A percentile compares a stretch with the other conserved stretches of the same genome.
Evolutionary conservation across 106 monocot genomes (phyloP).

Genomic region (Apostasia shenzhenica): DNA sequence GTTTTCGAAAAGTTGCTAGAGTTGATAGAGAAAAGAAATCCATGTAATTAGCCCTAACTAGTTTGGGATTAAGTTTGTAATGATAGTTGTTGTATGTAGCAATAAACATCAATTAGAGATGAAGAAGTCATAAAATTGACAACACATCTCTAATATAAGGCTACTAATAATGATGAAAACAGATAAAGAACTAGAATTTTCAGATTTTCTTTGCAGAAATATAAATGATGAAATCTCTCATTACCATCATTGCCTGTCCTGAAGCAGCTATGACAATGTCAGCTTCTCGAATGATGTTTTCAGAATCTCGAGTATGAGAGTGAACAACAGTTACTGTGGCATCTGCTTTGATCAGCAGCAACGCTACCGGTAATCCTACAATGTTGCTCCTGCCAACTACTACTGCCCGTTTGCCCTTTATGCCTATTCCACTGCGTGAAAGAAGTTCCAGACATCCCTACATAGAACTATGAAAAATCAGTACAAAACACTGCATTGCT

Average conservation of each 20-base stretch:
- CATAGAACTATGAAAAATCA: neutral
- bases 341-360: constrained; percentile 81
- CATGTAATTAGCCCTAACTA: no score
- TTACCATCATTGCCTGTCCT: constrained; percentile 86
- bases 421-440: constrained; percentile 60
- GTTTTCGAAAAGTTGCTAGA: no score
- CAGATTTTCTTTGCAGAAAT: no score
- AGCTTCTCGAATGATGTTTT: constrained; percentile 65
- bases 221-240: no score
- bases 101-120: no score
- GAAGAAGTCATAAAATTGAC: no score
- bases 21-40: no score
- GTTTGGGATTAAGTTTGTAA: no score
- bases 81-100: no score
- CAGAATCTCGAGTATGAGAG: constrained; percentile 59
- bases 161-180: no score
- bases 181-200: no score
- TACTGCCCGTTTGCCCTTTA: constrained; percentile 73
- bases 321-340: constrained; percentile 85
- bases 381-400: constrained; percentile 92
- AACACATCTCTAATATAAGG: no score
- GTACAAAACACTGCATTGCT: neutral
- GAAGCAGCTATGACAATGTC: constrained; percentile 90
- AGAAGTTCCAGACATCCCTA: constrained; percentile 92
- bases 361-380: constrained; percentile 72